These are phyloP conservation scores for Balakata baccata DNA, from an alignment of 345 rosid genomes.

Conservation along the genomic window DNA sequence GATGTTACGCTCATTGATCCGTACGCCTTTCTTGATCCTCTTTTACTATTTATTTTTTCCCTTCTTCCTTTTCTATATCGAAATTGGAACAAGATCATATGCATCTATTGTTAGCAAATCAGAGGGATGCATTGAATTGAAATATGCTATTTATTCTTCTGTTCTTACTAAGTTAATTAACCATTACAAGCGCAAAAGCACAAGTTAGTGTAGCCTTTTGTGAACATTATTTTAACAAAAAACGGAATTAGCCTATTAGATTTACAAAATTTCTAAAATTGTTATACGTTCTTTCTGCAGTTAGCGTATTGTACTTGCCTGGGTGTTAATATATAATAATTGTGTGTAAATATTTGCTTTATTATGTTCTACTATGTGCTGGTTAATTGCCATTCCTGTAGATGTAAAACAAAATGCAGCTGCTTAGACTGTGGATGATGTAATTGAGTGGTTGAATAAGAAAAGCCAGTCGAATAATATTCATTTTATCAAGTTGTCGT, in stretches of 20 bases:
- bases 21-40: slow-evolving; percentile 26
- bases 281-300: neutral
- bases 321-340: neutral
- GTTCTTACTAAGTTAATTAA: neutral
- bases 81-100: too few species aligned
- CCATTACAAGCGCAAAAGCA: neutral
- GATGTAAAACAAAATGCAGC: neutral
- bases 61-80: neutral
- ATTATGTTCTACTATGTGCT: neutral
- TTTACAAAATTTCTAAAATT: neutral
- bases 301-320: neutral
- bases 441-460: neutral
- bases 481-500: neutral
- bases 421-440: neutral
- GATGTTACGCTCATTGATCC: slow-evolving; percentile 66
- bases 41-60: neutral
- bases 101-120: too few species aligned
- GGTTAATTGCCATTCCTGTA: neutral
- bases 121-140: too few species aligned
- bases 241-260: too few species aligned
- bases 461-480: neutral
- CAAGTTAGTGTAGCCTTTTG: neutral
- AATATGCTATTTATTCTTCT: neutral
- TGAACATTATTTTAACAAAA: neutral
- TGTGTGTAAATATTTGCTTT: neutral